Evolutionary conservation across 176 grass and related monocot genomes (phyloP).

Genomic region (Bothriochloa decipiens): DNA sequence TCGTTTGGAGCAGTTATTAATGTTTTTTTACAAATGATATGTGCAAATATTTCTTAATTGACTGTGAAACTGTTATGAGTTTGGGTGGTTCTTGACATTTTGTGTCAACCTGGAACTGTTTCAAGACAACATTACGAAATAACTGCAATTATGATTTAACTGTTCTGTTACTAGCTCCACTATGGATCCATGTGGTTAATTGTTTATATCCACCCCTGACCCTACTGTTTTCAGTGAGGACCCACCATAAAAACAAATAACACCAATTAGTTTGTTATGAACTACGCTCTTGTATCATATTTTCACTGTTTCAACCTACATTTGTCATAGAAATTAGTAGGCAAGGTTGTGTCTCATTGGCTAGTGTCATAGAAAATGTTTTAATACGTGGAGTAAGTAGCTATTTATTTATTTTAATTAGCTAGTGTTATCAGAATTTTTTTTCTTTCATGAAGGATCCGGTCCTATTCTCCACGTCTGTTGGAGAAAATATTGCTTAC

Average conservation of each 20-base stretch:
- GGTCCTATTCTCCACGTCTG: constrained; percentile 84
- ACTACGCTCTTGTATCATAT: background rate
- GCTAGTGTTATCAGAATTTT: background rate
- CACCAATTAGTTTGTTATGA: background rate
- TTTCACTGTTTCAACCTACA: background rate
- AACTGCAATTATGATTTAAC: background rate
- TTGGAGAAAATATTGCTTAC: constrained; percentile 96
- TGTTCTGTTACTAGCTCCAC: background rate
- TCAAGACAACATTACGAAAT: background rate
- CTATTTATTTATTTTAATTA: background rate
- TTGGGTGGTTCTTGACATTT: background rate
- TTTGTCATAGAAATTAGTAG: background rate
- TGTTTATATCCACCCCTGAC: background rate
- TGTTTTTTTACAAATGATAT: too few species aligned
- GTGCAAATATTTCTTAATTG: too few species aligned
- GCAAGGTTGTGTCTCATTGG: background rate
- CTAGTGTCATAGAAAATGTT: background rate
- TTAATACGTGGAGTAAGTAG: background rate
- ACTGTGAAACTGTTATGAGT: too few species aligned
- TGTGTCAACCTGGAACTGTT: background rate
- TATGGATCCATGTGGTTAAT: background rate
- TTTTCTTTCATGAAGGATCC: constrained; percentile 57
- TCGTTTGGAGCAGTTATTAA: too few species aligned
- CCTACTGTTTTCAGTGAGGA: background rate
- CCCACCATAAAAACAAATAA: background rate